These are phyloP conservation scores for Centaurea solstitialis DNA, from an alignment of 129 eudicot species.

Conservation along the genomic window DNA sequence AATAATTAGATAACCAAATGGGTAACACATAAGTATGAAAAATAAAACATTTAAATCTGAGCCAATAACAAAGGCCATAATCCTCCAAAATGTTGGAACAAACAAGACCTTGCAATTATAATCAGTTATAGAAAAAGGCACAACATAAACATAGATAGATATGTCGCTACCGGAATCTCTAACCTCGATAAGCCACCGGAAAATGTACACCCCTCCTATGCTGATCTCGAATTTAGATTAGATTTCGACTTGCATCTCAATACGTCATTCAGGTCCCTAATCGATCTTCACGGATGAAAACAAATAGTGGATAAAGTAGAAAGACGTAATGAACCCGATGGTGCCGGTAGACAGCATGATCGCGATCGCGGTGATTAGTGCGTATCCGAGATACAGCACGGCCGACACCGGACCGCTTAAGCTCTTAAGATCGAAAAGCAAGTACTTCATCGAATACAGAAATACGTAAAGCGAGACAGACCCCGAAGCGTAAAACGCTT, in stretches of 20 bases:
- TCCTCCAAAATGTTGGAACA: constrained; percentile 25
- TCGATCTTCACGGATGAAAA: constrained; percentile 37
- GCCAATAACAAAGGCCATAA: background rate
- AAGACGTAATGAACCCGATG: constrained; percentile 34
- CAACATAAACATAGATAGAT: background rate
- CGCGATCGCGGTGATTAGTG: constrained; percentile 34
- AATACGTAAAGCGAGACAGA: constrained; percentile 63
- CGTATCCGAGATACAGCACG: constrained; percentile 56
- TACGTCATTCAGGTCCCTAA: constrained; percentile 9
- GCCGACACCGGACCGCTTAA: constrained; percentile 70
- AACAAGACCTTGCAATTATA: constrained; percentile 21
- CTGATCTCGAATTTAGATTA: constrained; percentile 10
- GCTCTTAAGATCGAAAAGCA: constrained; percentile 65
- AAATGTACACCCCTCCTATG: constrained; percentile 26
- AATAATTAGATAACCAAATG: too few species aligned
- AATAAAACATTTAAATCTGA: background rate
- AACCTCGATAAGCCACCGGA: constrained; percentile 23
- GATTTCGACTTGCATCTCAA: background rate
- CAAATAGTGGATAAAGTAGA: constrained; percentile 37
- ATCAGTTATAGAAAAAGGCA: constrained; percentile 10
- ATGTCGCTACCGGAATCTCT: constrained; percentile 20
- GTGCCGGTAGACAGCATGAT: constrained; percentile 38
- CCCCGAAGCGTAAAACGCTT: constrained; percentile 70
- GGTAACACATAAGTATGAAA: background rate
- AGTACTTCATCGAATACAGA: constrained; percentile 64